Evolutionary conservation across 2,329 filamentous ascomycete genomes (phyloP).

Genomic region (Colletotrichum echinochloae): DNA sequence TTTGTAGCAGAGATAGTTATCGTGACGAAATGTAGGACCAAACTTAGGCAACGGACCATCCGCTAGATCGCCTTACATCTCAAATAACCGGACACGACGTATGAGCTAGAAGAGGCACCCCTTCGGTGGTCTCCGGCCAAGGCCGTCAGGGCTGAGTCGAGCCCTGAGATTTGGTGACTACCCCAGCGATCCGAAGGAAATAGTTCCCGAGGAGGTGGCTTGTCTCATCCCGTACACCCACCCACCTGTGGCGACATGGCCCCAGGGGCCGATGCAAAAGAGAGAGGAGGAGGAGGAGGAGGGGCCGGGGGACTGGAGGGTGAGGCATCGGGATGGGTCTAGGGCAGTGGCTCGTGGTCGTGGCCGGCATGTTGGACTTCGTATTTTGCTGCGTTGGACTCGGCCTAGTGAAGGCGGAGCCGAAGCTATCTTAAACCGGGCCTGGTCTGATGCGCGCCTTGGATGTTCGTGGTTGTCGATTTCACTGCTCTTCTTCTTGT

Average conservation of each 20-base stretch:
- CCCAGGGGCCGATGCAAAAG: slow-evolving; percentile 24
- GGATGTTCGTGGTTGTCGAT: slow-evolving; percentile 7
- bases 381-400: neutral
- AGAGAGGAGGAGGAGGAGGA: neutral
- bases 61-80: slow-evolving; percentile 33
- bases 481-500: slow-evolving; percentile 9
- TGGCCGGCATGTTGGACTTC: slow-evolving; percentile 27
- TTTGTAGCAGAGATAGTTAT: slow-evolving; percentile 39
- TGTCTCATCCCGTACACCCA: slow-evolving; percentile 51
- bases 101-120: slow-evolving; percentile 22
- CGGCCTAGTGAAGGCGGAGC: slow-evolving; percentile 15
- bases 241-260: slow-evolving; percentile 42
- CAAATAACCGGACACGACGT: slow-evolving; percentile 35
- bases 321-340: slow-evolving; percentile 32
- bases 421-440: slow-evolving; percentile 26
- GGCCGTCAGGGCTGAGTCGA: slow-evolving; percentile 36
- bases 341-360: slow-evolving; percentile 17
- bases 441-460: slow-evolving; percentile 3
- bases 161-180: slow-evolving; percentile 39
- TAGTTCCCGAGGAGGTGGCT: slow-evolving; percentile 50
- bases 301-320: slow-evolving; percentile 33
- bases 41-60: slow-evolving; percentile 17
- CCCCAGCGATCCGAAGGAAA: slow-evolving; percentile 39
- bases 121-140: slow-evolving; percentile 37
- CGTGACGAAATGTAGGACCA: slow-evolving; percentile 33